Conservation (phyloP, 1,284 basidiomycete genomes). For the Ceratobasidium sp. region DNA sequence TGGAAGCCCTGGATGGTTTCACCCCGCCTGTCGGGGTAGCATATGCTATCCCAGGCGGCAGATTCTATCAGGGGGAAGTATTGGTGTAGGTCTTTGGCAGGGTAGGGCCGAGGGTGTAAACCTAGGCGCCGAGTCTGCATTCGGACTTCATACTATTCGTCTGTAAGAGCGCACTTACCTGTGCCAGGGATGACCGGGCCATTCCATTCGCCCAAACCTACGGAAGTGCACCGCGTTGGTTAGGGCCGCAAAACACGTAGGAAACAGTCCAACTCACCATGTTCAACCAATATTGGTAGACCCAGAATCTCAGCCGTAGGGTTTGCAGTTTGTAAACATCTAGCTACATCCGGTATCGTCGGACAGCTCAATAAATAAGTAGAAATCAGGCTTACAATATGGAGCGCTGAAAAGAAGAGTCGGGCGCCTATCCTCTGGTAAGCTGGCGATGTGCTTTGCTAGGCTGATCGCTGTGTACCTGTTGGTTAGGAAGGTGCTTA, state of each 20-base stretch:
- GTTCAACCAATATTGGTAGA: constrained; percentile 76
- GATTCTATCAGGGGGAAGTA: constrained; percentile 72
- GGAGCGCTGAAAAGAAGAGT: constrained; percentile 83
- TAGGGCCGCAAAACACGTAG: background rate
- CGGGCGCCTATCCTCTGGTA: constrained; percentile 74
- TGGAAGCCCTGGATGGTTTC: constrained; percentile 75
- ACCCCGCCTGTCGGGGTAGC: constrained; percentile 76
- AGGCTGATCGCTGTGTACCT: background rate
- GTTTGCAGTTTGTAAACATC: constrained; percentile 81
- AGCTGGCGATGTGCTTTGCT: constrained; percentile 42
- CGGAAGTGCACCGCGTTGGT: too few relatives aligned
- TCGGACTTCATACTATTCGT: background rate
- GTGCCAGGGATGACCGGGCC: constrained; percentile 74
- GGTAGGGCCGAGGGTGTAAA: constrained; percentile 74
- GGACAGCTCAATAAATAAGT: background rate
- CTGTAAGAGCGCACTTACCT: constrained; percentile 50
- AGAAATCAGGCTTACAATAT: constrained; percentile 66
- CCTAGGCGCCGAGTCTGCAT: constrained; percentile 50
- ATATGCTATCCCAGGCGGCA: constrained; percentile 67
- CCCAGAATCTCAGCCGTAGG: constrained; percentile 70
- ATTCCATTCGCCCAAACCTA: constrained; percentile 87
- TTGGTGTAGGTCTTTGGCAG: constrained; percentile 61
- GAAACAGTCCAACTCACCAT: constrained; percentile 66
- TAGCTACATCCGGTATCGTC: constrained; percentile 49
- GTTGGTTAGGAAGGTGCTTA: too few relatives aligned